phyloP scores from a whole-genome alignment of 2,329 filamentous ascomycete species.

The Fusarium scirpi region DNA sequence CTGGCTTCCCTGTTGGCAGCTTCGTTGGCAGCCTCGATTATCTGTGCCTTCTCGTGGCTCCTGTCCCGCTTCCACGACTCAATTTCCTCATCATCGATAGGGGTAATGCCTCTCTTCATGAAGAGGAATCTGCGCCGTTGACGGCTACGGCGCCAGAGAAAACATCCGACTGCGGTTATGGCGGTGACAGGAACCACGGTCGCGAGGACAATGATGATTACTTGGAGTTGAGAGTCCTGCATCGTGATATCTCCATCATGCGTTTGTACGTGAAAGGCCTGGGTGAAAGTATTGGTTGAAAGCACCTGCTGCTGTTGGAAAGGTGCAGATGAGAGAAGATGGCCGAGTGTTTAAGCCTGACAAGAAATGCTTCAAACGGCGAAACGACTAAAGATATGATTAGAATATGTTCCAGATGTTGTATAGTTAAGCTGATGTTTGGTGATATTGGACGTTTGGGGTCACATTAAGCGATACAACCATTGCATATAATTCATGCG shows the following conservation, averaged over 20 bases:
- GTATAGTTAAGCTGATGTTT: not conserved
- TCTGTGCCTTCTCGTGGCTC: conserved; percentile 49
- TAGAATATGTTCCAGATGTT: conserved; percentile 9
- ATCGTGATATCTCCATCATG: conserved; percentile 44
- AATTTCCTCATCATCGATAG: conserved; percentile 74
- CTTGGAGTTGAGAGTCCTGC: conserved; percentile 52
- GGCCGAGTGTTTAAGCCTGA: conserved; percentile 14
- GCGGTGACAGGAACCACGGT: conserved; percentile 61
- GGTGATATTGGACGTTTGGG: not conserved
- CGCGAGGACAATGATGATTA: conserved; percentile 64
- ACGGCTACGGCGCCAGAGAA: conserved; percentile 55
- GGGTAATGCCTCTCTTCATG: conserved; percentile 67
- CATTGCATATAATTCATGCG: conserved; percentile 11
- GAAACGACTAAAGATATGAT: conserved; percentile 12
- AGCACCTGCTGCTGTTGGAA: not conserved
- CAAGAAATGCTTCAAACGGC: conserved; percentile 2
- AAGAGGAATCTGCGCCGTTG: conserved; percentile 55
- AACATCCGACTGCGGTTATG: conserved; percentile 49
- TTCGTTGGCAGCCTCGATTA: conserved; percentile 38
- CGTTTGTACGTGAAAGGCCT: conserved; percentile 9
- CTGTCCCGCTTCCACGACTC: conserved; percentile 68
- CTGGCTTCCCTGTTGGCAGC: conserved; percentile 17
- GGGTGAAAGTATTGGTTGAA: not conserved
- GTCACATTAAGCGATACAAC: not conserved
- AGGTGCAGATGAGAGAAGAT: conserved; percentile 15